Percentiles rank a stretch among this genome's conserved stretches.
These are phyloP conservation scores for Ustilago sp. DNA, from an alignment of 1,284 basidiomycete species.

Conservation along the genomic window DNA sequence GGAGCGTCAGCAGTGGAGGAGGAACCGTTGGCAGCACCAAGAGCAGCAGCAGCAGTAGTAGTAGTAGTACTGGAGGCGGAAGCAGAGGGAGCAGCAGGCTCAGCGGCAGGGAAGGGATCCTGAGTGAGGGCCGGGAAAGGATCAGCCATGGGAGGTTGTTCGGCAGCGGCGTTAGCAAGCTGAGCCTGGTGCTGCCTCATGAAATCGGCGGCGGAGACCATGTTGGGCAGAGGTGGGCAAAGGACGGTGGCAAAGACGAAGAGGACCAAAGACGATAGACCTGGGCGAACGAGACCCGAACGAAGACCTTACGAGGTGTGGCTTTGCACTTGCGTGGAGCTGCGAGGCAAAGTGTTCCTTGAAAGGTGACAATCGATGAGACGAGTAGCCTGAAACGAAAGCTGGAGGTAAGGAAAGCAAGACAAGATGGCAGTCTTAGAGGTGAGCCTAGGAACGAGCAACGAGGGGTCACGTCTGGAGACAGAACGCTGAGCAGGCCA, in stretches of 20 bases:
- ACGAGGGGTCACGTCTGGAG: background rate
- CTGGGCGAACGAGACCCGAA: constrained; percentile 30
- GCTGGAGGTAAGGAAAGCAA: background rate
- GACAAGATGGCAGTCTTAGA: background rate
- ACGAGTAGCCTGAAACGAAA: constrained; percentile 9
- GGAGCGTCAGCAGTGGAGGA: constrained; percentile 4
- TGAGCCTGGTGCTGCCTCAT: constrained; percentile 56
- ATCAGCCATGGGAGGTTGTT: constrained; percentile 54
- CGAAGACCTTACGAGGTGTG: background rate
- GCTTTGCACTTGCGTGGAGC: constrained; percentile 8
- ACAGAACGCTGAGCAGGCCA: background rate
- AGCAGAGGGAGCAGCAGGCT: constrained; percentile 20
- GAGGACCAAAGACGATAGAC: constrained; percentile 48
- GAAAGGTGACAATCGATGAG: background rate
- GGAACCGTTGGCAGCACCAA: constrained; percentile 16
- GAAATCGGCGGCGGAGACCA: constrained; percentile 64
- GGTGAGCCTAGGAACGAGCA: background rate
- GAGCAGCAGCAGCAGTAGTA: constrained; percentile 14
- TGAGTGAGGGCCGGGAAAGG: constrained; percentile 64
- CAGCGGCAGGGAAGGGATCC: constrained; percentile 60
- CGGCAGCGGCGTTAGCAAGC: constrained; percentile 45
- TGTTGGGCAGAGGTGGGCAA: constrained; percentile 33
- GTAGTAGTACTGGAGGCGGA: constrained; percentile 18
- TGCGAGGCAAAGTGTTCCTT: background rate
- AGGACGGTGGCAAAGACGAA: constrained; percentile 44